Evolutionary conservation across 2,329 filamentous ascomycete species (phyloP), one percentile per base, ranked within the genome.

Genomic region (Tolypocladium pustulatum): DNA sequence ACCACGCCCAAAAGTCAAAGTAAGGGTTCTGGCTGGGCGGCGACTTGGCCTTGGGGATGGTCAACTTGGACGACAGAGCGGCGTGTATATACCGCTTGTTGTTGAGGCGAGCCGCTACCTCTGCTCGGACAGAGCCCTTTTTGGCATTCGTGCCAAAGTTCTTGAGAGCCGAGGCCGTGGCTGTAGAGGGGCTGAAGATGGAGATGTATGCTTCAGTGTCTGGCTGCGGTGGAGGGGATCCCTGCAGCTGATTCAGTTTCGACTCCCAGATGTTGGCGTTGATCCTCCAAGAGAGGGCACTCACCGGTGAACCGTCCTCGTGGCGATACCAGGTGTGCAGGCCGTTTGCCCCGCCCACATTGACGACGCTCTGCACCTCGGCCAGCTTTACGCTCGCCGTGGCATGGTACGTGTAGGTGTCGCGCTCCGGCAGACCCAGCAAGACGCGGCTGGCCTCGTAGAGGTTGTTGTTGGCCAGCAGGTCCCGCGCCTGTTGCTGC

Each of bases 141-240:
- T 79, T 79, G 43, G 88, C 86, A 68, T 89, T 90, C 61, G 86
- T 78, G 54, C 72, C 72, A 65, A 89, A 81, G 55, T 80, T 81
- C 61, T 78, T 86, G 17, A 91, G 77, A 13, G 86, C 81, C 59
- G 86, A 83, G 6, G 78, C 65, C 2, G 85, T 86, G 15, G 77
- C 76, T 4, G 84, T 84, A 1, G 78, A 73, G 1, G 87, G 79
- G 37, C 75, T 76, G 75, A 90, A 91, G 66, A 91, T 78, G 54
- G 81, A 75, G 41, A 83, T 80, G 74, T 91, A 91, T 22, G 87
- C 82, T 51, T 80, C 77, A 59, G 87, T 80, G 65, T 91, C 88
- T 57, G 78, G 64, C 52, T 71, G 72, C 1, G 81, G 74, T 8
- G 84, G 85, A 8, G 80, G 73, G 1, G 73, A 70, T 66, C 72